Percentiles rank a stretch among this genome's conserved stretches.
Conservation (phyloP, 2,329 filamentous ascomycete genomes). For the Epicoccum sorghinum region DNA sequence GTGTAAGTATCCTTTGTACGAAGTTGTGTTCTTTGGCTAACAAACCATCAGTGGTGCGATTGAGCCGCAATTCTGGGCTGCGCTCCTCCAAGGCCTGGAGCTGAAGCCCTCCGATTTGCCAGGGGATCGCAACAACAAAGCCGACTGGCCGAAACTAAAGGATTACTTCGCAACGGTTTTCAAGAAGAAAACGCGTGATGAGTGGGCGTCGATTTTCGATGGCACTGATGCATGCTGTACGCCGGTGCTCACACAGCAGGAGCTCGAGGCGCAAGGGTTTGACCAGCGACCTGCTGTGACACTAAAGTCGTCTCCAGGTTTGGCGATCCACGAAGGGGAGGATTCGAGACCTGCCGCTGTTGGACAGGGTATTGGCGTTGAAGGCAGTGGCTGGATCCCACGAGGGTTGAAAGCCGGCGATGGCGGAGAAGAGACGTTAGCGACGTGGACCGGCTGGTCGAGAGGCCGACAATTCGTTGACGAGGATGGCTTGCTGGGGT, state of each 20-base stretch:
- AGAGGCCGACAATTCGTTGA: slow-evolving; percentile 74
- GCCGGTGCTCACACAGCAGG: slow-evolving; percentile 78
- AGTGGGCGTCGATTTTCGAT: slow-evolving; percentile 89
- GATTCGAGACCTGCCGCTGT: slow-evolving; percentile 49
- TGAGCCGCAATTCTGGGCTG: slow-evolving; percentile 82
- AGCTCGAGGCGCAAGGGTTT: slow-evolving; percentile 69
- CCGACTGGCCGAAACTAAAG: slow-evolving; percentile 71
- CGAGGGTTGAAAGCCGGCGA: slow-evolving; percentile 67
- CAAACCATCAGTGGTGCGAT: slow-evolving; percentile 67
- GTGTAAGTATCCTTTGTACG: slow-evolving; percentile 54
- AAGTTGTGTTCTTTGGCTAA: slow-evolving; percentile 5
- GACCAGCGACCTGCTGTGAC: slow-evolving; percentile 75
- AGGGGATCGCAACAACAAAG: slow-evolving; percentile 62
- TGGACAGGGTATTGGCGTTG: slow-evolving; percentile 69
- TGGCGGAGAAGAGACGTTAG: slow-evolving; percentile 73
- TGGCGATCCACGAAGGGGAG: slow-evolving; percentile 62
- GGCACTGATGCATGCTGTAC: slow-evolving; percentile 91
- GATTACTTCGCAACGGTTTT: slow-evolving; percentile 68
- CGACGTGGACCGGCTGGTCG: slow-evolving; percentile 78
- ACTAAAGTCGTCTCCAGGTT: slow-evolving; percentile 71
- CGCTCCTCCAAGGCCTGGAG: slow-evolving; percentile 70
- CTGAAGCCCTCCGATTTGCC: slow-evolving; percentile 57
- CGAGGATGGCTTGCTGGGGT: slow-evolving; percentile 38
- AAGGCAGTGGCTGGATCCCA: slow-evolving; percentile 71
- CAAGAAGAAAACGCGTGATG: slow-evolving; percentile 68